Conservation (phyloP, 106 monocot species). For the Platanthera guangdongensis region DNA sequence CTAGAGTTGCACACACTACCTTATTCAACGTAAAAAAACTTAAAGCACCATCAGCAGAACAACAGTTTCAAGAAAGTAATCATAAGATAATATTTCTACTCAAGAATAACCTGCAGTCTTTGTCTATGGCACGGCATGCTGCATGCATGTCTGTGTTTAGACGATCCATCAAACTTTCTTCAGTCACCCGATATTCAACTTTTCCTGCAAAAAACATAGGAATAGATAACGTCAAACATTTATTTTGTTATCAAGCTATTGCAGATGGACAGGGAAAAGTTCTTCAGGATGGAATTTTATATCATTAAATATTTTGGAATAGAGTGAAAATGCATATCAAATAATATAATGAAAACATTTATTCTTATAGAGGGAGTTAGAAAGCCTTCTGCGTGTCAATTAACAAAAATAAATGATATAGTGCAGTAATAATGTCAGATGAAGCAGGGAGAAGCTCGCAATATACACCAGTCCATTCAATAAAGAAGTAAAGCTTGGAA, state of each 20-base stretch:
- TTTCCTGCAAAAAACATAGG: constrained; percentile 35
- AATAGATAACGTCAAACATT: neutral
- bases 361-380: too few species aligned
- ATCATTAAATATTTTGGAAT: neutral
- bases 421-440: too few species aligned
- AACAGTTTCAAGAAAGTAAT: neutral
- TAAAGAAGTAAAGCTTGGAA: too few species aligned
- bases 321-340: neutral
- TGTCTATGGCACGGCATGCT: constrained; percentile 48
- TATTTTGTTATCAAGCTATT: neutral
- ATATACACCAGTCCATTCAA: too few species aligned
- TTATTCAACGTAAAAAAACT: neutral
- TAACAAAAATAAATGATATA: too few species aligned
- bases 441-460: too few species aligned
- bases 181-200: constrained; percentile 51
- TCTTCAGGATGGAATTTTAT: neutral
- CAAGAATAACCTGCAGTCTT: constrained; percentile 40
- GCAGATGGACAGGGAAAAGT: neutral
- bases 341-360: too few species aligned
- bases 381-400: too few species aligned
- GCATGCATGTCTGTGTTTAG: constrained; percentile 60
- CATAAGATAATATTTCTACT: neutral
- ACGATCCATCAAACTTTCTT: constrained; percentile 73
- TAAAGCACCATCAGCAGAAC: neutral
- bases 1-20: too few species aligned